A percentile compares a stretch with the other conserved stretches of the same genome.
phyloP scores from a whole-genome alignment of 2,329 filamentous ascomycete species.

The Cyphellophora europaea region DNA sequence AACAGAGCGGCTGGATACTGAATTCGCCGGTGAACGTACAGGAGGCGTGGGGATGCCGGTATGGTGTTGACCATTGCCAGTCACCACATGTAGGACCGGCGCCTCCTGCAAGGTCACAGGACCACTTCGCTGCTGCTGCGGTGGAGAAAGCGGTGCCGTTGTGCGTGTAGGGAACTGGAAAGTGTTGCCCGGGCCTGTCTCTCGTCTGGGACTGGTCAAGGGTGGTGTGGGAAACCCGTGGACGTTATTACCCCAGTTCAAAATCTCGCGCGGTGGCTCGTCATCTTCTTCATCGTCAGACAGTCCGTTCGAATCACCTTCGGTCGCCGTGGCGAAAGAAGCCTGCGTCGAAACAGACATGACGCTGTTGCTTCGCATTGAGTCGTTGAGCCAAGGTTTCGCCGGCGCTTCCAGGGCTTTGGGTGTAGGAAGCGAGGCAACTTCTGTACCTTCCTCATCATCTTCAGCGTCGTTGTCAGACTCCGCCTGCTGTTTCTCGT shows the following conservation, averaged over 20 bases:
- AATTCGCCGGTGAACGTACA: conserved; percentile 5
- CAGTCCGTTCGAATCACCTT: conserved; percentile 30
- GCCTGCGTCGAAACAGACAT: conserved; percentile 52
- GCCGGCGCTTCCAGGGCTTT: conserved; percentile 1
- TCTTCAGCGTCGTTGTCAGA: conserved; percentile 18
- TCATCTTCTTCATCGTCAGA: conserved; percentile 30
- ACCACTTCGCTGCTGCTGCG: neutral
- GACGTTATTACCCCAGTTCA: conserved; percentile 15
- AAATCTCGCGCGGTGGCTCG: conserved; percentile 21
- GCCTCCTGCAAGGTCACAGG: no score
- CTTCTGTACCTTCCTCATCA: conserved; percentile 11
- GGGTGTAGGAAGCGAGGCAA: neutral
- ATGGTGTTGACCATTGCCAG: no score
- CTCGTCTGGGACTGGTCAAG: conserved; percentile 6
- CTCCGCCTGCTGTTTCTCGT: conserved; percentile 13
- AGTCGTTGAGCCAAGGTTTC: conserved; percentile 12
- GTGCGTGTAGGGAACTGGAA: conserved; percentile 7
- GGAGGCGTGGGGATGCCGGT: conserved; percentile 15
- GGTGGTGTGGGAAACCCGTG: conserved; percentile 9
- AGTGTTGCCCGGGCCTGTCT: conserved; percentile 1
- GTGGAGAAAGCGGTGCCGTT: neutral
- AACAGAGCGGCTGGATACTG: neutral
- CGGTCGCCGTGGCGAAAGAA: conserved; percentile 55
- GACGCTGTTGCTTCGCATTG: conserved; percentile 42
- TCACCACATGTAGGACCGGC: neutral